phyloP scores from a whole-genome alignment of 225 moss, liverwort and hornwort genomes.

The Polytrichum commune region DNA sequence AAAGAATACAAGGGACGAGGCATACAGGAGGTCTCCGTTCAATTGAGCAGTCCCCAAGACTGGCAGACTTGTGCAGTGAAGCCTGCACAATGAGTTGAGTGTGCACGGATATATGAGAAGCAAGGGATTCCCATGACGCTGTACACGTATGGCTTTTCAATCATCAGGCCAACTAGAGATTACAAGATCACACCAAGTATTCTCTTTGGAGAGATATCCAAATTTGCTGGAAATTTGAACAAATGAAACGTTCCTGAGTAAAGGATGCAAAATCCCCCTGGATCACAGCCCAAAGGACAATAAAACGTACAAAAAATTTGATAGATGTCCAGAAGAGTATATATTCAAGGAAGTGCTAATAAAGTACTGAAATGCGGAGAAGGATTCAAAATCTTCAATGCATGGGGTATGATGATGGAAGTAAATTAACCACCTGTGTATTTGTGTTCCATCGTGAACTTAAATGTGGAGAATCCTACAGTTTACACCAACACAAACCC shows the following conservation, averaged over 20 bases:
- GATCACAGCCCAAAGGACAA: too few relatives aligned
- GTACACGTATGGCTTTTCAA: background rate
- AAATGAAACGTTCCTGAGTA: too few relatives aligned
- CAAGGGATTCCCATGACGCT: background rate
- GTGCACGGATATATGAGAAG: slow-evolving; percentile 8
- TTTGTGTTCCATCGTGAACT: slow-evolving; percentile 49
- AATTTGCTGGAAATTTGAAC: background rate
- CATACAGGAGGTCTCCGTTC: slow-evolving; percentile 45
- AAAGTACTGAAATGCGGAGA: too few relatives aligned
- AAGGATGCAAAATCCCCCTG: too few relatives aligned
- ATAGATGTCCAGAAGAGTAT: too few relatives aligned
- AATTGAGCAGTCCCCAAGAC: slow-evolving; percentile 48
- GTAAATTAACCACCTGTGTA: slow-evolving; percentile 37
- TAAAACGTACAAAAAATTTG: too few relatives aligned
- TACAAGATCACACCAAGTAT: background rate
- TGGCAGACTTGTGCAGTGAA: slow-evolving; percentile 72
- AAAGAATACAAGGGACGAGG: slow-evolving; percentile 28
- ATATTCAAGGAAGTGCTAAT: too few relatives aligned
- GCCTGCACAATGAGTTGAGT: slow-evolving; percentile 42
- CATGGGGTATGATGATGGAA: background rate
- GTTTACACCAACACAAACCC: slow-evolving; percentile 9
- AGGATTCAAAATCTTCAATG: too few relatives aligned
- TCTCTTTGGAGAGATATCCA: background rate
- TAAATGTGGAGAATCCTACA: slow-evolving; percentile 50
- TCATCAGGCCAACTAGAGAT: background rate